These are phyloP conservation scores for Penicillium hesseltinei DNA, from an alignment of 2,329 filamentous ascomycete genomes.

Conservation along the genomic window DNA sequence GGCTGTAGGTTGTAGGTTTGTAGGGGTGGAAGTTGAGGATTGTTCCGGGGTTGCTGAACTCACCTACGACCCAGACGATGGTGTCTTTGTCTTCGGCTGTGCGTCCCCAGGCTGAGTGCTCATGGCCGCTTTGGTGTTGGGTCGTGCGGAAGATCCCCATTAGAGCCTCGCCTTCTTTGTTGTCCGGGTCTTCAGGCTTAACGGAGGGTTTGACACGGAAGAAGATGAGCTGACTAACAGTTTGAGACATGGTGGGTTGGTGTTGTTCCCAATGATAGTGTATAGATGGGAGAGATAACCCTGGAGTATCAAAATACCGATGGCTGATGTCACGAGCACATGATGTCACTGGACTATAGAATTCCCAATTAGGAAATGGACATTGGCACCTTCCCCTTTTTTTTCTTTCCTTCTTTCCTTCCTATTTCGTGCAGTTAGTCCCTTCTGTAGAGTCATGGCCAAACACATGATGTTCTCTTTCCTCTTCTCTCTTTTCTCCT, in stretches of 20 bases:
- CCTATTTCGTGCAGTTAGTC: neutral
- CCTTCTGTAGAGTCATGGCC: neutral
- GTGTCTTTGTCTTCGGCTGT: slow-evolving; percentile 36
- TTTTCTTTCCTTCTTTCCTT: neutral
- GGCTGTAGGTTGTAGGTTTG: neutral
- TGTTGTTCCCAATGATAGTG: neutral
- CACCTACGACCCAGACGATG: slow-evolving; percentile 41
- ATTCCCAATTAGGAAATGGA: neutral
- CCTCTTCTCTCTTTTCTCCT: too few relatives aligned
- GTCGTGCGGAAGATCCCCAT: slow-evolving; percentile 28
- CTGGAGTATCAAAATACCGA: neutral
- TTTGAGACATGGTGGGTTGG: slow-evolving; percentile 23
- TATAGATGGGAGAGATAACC: neutral
- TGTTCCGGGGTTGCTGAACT: slow-evolving; percentile 5
- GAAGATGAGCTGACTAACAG: slow-evolving; percentile 37
- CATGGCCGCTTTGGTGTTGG: slow-evolving; percentile 36
- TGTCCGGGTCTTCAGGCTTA: slow-evolving; percentile 38
- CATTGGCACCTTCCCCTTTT: neutral
- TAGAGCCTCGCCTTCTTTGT: slow-evolving; percentile 32
- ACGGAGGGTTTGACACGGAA: slow-evolving; percentile 39
- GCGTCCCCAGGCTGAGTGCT: slow-evolving; percentile 39
- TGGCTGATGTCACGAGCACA: slow-evolving; percentile 1
- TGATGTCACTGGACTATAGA: neutral
- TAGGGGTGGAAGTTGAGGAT: neutral
- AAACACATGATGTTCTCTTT: neutral